Percentiles rank a stretch among this genome's conserved stretches.
Conservation (phyloP, 2,329 filamentous ascomycete species). For the Verticillium isaacii region DNA sequence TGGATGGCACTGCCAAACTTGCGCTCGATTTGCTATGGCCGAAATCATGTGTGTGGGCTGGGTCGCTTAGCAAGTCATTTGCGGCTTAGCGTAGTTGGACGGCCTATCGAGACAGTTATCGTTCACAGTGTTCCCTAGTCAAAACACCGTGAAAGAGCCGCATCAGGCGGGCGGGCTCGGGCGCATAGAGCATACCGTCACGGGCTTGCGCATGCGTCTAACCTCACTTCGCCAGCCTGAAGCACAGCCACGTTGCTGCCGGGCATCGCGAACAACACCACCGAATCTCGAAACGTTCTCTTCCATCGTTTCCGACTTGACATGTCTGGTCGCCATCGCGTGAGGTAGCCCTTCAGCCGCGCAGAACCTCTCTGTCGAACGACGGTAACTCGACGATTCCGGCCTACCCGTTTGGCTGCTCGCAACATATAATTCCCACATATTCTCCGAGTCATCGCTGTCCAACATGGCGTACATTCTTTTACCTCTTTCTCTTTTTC, state of each 20-base stretch:
- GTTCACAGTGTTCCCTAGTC: background rate
- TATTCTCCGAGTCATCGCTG: background rate
- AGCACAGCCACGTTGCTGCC: background rate
- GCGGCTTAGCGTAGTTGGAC: background rate
- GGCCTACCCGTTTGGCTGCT: background rate
- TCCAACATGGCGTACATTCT: slow-evolving; percentile 71
- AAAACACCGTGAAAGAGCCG: background rate
- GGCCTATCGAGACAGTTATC: background rate
- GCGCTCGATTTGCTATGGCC: slow-evolving; percentile 1
- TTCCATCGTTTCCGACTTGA: background rate
- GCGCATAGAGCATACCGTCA: background rate
- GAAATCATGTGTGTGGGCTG: background rate
- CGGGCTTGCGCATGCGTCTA: background rate
- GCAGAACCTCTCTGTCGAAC: background rate
- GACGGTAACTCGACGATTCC: background rate
- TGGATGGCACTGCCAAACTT: slow-evolving; percentile 9
- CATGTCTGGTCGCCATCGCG: background rate
- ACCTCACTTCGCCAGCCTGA: background rate
- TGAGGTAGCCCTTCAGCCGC: background rate
- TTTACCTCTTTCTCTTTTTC: slow-evolving; percentile 69
- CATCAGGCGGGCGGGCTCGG: background rate
- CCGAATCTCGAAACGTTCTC: background rate
- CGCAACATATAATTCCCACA: background rate
- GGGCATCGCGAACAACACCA: background rate
- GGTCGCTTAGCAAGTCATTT: background rate